A percentile compares a stretch with the other conserved stretches of the same genome.
phyloP scores from a whole-genome alignment of 2,329 filamentous ascomycete genomes.

The Calonectria pseudoreteaudii region DNA sequence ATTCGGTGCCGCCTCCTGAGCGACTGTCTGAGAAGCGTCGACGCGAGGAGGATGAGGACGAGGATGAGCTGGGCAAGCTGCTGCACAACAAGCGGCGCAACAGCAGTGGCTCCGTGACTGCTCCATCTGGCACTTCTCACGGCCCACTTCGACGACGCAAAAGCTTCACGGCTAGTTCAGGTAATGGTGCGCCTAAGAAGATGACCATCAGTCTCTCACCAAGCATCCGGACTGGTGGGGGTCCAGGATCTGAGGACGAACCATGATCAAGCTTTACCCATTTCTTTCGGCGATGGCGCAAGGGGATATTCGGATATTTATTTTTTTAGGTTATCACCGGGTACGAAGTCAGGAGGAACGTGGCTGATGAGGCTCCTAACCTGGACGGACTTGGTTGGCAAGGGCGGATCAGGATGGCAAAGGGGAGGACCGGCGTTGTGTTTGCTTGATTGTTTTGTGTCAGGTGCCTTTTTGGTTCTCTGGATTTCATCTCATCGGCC shows the following conservation, averaged over 20 bases:
- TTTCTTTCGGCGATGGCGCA: slow-evolving; percentile 44
- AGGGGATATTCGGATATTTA: slow-evolving; percentile 29
- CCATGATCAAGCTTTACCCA: slow-evolving; percentile 43
- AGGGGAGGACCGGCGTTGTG: slow-evolving; percentile 40
- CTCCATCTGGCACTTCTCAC: slow-evolving; percentile 50
- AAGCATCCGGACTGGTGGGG: slow-evolving; percentile 53
- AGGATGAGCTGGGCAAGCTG: slow-evolving; percentile 90
- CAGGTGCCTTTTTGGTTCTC: slow-evolving; percentile 32
- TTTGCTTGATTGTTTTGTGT: slow-evolving; percentile 31
- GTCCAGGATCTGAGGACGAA: slow-evolving; percentile 54
- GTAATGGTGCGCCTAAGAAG: slow-evolving; percentile 60
- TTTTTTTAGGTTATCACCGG: slow-evolving; percentile 34
- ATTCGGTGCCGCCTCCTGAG: slow-evolving; percentile 72
- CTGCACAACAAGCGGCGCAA: slow-evolving; percentile 73
- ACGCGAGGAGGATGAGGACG: slow-evolving; percentile 89
- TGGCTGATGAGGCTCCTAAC: slow-evolving; percentile 27
- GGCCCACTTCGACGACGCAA: slow-evolving; percentile 48
- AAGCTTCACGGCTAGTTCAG: slow-evolving; percentile 56
- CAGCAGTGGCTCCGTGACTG: slow-evolving; percentile 63
- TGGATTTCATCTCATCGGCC: slow-evolving; percentile 6
- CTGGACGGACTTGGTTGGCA: slow-evolving; percentile 36
- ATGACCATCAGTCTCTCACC: slow-evolving; percentile 70
- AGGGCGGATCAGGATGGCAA: slow-evolving; percentile 32
- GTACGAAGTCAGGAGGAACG: slow-evolving; percentile 25
- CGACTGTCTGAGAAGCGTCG: slow-evolving; percentile 89